Evolutionary conservation across 345 rosid genomes (phyloP).

Genomic region (Toxicodendron radicans): DNA sequence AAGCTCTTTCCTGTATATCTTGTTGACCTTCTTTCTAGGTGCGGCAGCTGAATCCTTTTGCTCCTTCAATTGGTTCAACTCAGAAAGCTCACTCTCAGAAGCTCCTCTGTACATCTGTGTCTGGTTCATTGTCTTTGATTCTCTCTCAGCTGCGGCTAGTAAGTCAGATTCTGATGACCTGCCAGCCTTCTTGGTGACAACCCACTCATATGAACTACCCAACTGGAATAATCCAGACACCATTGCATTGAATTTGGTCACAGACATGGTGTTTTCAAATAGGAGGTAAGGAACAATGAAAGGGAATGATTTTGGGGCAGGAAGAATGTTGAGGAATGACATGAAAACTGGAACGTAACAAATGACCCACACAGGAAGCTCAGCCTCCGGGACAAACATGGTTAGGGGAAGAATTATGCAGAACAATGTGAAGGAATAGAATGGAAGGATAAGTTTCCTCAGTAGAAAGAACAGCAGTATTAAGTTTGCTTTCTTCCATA

Average conservation of each 20-base stretch:
- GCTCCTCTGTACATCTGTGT: constrained; percentile 54
- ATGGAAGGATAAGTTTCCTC: constrained; percentile 87
- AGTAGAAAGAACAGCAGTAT: constrained; percentile 71
- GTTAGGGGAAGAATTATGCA: constrained; percentile 86
- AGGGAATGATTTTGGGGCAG: constrained; percentile 76
- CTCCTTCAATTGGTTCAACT: constrained; percentile 55
- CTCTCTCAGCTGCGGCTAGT: constrained; percentile 66
- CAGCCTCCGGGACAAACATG: constrained; percentile 88
- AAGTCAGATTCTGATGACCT: constrained; percentile 86
- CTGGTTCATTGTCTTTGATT: constrained; percentile 45
- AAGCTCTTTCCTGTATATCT: constrained; percentile 78
- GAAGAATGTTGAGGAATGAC: constrained; percentile 88
- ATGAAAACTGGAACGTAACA: constrained; percentile 75
- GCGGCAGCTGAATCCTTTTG: constrained; percentile 48
- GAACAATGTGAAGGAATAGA: constrained; percentile 86
- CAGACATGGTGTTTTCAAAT: constrained; percentile 89
- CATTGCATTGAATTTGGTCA: constrained; percentile 90
- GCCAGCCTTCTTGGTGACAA: constrained; percentile 89
- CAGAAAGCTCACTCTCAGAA: constrained; percentile 69
- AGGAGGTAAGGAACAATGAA: constrained; percentile 86
- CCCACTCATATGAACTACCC: constrained; percentile 94
- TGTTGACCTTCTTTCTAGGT: constrained; percentile 59
- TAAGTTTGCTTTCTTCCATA: constrained; percentile 80
- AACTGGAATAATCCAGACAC: constrained; percentile 76
- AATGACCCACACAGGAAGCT: constrained; percentile 84